Percentiles rank a stretch among this genome's conserved stretches.
Evolutionary conservation across 257 asterid species (phyloP).

Genomic region (Prunella vulgaris): DNA sequence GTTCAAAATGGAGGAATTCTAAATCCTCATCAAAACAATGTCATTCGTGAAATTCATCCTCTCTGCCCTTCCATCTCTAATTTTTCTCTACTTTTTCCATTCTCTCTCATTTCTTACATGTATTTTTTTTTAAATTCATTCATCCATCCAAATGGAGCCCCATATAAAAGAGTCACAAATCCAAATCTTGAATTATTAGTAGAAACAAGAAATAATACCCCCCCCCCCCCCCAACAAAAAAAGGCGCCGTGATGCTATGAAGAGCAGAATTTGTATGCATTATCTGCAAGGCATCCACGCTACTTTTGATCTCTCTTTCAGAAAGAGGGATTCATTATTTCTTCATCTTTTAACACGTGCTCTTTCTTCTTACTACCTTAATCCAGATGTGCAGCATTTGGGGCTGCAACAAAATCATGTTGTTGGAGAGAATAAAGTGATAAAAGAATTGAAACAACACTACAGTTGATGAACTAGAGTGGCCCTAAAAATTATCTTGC

Average conservation of each 20-base stretch:
- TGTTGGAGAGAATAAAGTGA: background rate
- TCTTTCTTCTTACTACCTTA: background rate
- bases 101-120: too few relatives aligned
- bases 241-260: background rate
- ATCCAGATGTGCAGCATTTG: background rate
- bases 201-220: background rate
- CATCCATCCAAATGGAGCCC: too few relatives aligned
- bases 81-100: too few relatives aligned
- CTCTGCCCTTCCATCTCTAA: too few relatives aligned
- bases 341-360: background rate
- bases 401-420: background rate
- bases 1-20: too few relatives aligned
- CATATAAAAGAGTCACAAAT: too few relatives aligned
- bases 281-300: background rate
- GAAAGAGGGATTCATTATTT: background rate
- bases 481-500: background rate
- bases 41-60: too few relatives aligned
- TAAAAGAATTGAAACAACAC: background rate
- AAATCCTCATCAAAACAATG: too few relatives aligned
- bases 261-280: background rate
- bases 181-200: background rate
- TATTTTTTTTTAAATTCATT: too few relatives aligned
- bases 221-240: too few relatives aligned
- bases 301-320: background rate
- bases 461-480: too few relatives aligned